phyloP scores from a whole-genome alignment of 129 eudicot genomes.

The carrot (Daucus carota) region DNA sequence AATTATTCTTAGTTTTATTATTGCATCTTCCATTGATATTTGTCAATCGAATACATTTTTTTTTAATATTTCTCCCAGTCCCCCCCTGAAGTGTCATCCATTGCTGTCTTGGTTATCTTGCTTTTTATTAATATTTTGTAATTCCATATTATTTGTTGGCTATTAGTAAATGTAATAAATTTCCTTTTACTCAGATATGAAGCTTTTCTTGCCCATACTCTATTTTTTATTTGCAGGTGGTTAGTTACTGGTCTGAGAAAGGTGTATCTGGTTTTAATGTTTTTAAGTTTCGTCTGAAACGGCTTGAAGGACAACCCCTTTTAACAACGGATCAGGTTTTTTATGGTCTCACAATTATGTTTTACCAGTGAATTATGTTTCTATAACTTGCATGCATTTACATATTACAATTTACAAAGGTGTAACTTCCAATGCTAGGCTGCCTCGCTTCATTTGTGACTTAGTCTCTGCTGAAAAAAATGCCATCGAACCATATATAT shows the following conservation, averaged over 20 bases:
- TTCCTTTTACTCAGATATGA: neutral
- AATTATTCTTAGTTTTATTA: neutral
- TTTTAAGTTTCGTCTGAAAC: slow-evolving; percentile 62
- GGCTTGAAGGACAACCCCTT: slow-evolving; percentile 77
- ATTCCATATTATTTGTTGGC: neutral
- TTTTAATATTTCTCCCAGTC: neutral
- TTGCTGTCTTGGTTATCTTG: neutral
- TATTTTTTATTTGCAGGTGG: slow-evolving; percentile 42
- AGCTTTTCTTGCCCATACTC: neutral
- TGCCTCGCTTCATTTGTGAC: neutral
- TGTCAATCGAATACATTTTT: neutral
- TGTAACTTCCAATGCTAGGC: neutral
- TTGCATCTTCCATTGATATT: neutral
- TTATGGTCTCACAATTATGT: neutral
- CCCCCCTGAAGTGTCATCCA: neutral
- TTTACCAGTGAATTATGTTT: neutral
- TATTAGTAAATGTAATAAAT: neutral
- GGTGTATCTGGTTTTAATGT: slow-evolving; percentile 85
- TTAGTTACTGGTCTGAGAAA: slow-evolving; percentile 72
- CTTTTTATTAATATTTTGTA: neutral
- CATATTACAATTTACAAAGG: neutral
- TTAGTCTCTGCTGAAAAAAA: neutral
- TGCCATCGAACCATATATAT: neutral
- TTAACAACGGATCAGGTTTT: slow-evolving; percentile 74
- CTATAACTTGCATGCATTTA: neutral